phyloP scores from a whole-genome alignment of 306 rosid genomes.

The Trichosanthes cucumerina region DNA sequence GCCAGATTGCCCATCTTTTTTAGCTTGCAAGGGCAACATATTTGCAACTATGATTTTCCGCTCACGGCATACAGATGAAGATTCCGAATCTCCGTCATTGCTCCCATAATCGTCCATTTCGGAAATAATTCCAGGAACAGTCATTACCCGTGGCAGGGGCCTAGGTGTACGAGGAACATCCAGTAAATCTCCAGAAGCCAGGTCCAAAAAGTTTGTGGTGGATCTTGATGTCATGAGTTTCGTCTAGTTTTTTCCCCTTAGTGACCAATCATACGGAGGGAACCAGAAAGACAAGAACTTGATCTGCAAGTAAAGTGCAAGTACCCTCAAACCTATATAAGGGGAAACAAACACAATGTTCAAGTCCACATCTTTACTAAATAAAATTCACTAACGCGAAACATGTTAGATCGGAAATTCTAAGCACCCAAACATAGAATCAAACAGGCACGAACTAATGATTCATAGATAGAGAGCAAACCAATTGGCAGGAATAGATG shows the following conservation, averaged over 20 bases:
- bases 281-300: conserved; percentile 1
- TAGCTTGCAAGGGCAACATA: conserved; percentile 19
- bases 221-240: conserved; percentile 18
- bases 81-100: conserved; percentile 13
- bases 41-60: conserved; percentile 15
- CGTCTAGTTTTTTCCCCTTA: not conserved
- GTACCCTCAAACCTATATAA: not conserved
- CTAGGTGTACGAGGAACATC: conserved; percentile 17
- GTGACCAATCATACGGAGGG: not conserved
- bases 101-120: conserved; percentile 16
- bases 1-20: conserved; percentile 10
- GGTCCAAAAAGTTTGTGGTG: conserved; percentile 7
- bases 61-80: conserved; percentile 12
- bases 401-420: not conserved
- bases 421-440: not conserved
- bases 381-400: not conserved
- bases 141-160: conserved; percentile 16
- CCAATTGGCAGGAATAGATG: too few relatives aligned
- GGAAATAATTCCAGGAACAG: conserved; percentile 19
- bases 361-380: not conserved
- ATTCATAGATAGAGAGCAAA: not conserved
- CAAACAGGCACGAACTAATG: not conserved
- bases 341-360: not conserved
- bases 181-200: conserved; percentile 16
- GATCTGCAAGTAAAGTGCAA: conserved; percentile 4